Conservation (phyloP, 805 yeast species). For the Brettanomyces nanus region DNA sequence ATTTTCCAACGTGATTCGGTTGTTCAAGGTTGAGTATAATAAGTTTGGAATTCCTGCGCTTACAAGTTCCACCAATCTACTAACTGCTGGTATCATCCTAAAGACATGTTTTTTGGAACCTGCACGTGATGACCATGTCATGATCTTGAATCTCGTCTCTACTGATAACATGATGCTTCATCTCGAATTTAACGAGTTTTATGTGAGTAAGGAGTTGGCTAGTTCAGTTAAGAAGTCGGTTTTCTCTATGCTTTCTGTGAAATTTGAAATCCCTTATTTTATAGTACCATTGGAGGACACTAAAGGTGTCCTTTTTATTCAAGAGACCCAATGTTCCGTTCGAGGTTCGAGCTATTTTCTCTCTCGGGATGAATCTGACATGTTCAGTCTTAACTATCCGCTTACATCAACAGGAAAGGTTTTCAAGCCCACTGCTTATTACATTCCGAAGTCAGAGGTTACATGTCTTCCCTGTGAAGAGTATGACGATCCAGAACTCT, state of each 20-base stretch:
- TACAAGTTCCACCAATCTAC: slow-evolving; percentile 15
- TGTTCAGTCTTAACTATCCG: slow-evolving; percentile 12
- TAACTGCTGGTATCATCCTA: slow-evolving; percentile 18
- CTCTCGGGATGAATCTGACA: slow-evolving; percentile 22
- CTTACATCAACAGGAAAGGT: background rate
- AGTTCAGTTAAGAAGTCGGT: slow-evolving; percentile 12
- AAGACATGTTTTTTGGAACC: slow-evolving; percentile 19
- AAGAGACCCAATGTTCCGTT: slow-evolving; percentile 15
- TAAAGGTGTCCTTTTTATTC: slow-evolving; percentile 20
- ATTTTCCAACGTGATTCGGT: slow-evolving; percentile 14
- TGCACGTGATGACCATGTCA: slow-evolving; percentile 11
- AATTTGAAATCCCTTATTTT: slow-evolving; percentile 22
- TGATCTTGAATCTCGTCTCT: slow-evolving; percentile 16
- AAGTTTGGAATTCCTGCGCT: slow-evolving; percentile 12
- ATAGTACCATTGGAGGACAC: slow-evolving; percentile 19
- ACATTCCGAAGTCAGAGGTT: slow-evolving; percentile 16
- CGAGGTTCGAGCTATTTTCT: slow-evolving; percentile 19
- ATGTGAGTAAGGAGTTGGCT: slow-evolving; percentile 8
- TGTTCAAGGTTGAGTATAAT: slow-evolving; percentile 14
- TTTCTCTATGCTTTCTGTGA: slow-evolving; percentile 9
- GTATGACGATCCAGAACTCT: slow-evolving; percentile 9
- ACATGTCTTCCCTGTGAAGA: slow-evolving; percentile 12
- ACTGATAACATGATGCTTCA: slow-evolving; percentile 17
- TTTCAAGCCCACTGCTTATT: slow-evolving; percentile 16
- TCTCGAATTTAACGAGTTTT: slow-evolving; percentile 19